Percentiles rank a stretch among this genome's conserved stretches.
These are phyloP conservation scores for Graphilbum fragrans DNA, from an alignment of 2,329 filamentous ascomycete species.

Conservation along the genomic window DNA sequence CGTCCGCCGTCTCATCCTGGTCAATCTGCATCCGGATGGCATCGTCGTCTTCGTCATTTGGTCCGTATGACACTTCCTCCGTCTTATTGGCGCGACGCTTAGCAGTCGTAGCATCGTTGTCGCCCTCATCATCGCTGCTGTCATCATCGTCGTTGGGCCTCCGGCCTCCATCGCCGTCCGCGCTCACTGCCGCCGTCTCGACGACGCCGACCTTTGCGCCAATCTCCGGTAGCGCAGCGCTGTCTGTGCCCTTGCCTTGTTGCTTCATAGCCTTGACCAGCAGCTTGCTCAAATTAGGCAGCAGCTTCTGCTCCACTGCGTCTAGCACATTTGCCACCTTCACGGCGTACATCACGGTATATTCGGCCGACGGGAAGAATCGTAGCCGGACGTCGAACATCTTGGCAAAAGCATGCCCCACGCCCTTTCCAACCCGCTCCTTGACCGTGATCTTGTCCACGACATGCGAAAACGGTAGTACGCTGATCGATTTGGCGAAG, in stretches of 20 bases:
- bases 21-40: constrained; percentile 55
- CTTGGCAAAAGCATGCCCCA: constrained; percentile 61
- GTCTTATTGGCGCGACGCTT: constrained; percentile 65
- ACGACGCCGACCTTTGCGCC: constrained; percentile 40
- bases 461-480: constrained; percentile 71
- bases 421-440: constrained; percentile 65
- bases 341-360: constrained; percentile 77
- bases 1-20: constrained; percentile 37
- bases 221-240: constrained; percentile 66
- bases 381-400: constrained; percentile 71
- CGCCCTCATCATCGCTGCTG: constrained; percentile 59
- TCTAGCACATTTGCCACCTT: constrained; percentile 61
- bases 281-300: constrained; percentile 57
- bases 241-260: constrained; percentile 50
- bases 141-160: constrained; percentile 37
- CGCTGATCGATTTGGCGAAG: constrained; percentile 87
- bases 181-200: constrained; percentile 26
- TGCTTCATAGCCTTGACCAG: constrained; percentile 76
- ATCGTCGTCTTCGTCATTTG: constrained; percentile 84
- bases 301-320: constrained; percentile 69
- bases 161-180: constrained; percentile 28
- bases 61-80: constrained; percentile 80
- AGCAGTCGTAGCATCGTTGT: constrained; percentile 63
- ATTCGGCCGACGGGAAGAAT: constrained; percentile 78
- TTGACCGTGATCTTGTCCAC: constrained; percentile 70